phyloP scores from a whole-genome alignment of 2,329 filamentous ascomycete genomes.

The Cercospora canescens region DNA sequence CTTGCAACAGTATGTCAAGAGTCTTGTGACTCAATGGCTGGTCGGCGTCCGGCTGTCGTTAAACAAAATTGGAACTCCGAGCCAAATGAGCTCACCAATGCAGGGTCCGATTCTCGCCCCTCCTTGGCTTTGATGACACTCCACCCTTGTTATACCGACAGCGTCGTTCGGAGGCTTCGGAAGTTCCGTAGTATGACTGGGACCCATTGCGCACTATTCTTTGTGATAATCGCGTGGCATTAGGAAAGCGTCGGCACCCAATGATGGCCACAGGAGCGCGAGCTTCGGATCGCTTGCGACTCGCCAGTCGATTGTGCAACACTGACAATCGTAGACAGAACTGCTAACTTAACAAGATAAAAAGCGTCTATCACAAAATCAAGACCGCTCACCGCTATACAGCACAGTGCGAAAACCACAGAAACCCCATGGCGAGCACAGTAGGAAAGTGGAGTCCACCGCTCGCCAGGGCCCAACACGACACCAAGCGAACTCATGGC shows the following conservation, averaged over 20 bases:
- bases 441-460: not conserved
- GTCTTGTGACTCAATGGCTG: conserved; percentile 2
- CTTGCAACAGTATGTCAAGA: not conserved
- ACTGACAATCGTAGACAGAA: not conserved
- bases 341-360: not conserved
- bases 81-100: conserved; percentile 1
- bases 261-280: not conserved
- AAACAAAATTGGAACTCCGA: not conserved
- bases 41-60: not conserved
- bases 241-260: not conserved
- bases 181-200: not conserved
- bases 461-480: not conserved
- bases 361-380: not conserved
- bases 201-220: not conserved
- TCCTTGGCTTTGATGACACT: not conserved
- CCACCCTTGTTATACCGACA: not conserved
- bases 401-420: not conserved
- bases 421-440: not conserved
- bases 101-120: not conserved
- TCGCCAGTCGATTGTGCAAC: not conserved
- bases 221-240: not conserved
- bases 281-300: not conserved
- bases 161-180: not conserved
- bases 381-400: not conserved
- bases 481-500: not conserved